Evolutionary conservation across 2,329 filamentous ascomycete species (phyloP), one percentile per base, ranked within the genome.

Genomic region (Clonostachys chloroleuca): DNA sequence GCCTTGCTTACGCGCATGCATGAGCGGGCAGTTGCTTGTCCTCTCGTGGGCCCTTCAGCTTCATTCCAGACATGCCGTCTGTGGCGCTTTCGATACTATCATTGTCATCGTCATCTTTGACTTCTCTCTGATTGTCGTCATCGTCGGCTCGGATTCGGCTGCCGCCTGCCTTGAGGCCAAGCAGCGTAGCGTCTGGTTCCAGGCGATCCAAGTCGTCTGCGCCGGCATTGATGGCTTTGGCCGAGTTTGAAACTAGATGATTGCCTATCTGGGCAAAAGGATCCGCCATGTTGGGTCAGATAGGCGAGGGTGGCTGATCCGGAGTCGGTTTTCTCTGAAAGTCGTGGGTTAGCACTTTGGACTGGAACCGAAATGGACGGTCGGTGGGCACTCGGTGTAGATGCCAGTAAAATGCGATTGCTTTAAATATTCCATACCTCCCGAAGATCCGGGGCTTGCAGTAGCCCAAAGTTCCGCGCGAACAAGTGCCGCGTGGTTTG

Each of bases 21-120:
- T 99, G 94, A 52, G 89, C 75, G 24, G 94, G 94, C 46, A 97
- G 81, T 67, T 96, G 90, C 61, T 92, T 92, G 58, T 95, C 89
- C 62, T 95, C 90, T 56, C 95, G 89, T 46, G 49, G 52, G 50
- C 53, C 75, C 66, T 65, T 75, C 42, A 85, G 62, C 51, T 75
- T 79, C 54, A 84, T 62, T 45, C 83, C 86, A 57, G 17, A 39
- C 17, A n/a, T 39, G 36, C 17, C 36, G 36, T n/a, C 14, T n/a
- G 14, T 18, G 36, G 89, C 84, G 63, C 91, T 96, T 40, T 87
- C 86, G 62, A 95, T 60, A 58, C 81, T 86, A 64, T 85, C 82
- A 51, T 77, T 78, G 50, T 95, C 89, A 52, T 96, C 92, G 53
- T 94, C 89, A 54, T 91, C 89, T 58, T 87, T 86, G 43, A 78